Evolutionary conservation across 371 early-diverging fungal genomes (phyloP).

Genomic region (Nematocida ausubeli): DNA sequence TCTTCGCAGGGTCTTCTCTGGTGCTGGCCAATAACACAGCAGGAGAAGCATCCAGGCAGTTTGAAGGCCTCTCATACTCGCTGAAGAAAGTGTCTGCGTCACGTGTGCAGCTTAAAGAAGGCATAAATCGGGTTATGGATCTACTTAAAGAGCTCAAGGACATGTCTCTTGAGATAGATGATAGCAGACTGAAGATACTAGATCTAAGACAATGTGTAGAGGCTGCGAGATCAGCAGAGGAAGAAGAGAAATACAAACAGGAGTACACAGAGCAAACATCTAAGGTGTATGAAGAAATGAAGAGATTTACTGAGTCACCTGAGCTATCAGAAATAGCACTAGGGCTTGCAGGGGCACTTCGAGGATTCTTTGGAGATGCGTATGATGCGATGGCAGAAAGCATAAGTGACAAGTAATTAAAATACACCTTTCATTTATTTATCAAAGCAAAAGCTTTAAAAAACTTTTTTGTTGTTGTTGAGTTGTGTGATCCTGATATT

Average conservation of each 20-base stretch:
- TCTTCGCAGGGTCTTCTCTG: slow-evolving; percentile 19
- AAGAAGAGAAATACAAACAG: slow-evolving; percentile 30
- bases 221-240: slow-evolving; percentile 39
- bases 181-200: slow-evolving; percentile 55
- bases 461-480: slow-evolving; percentile 37
- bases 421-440: neutral
- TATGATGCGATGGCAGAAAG: slow-evolving; percentile 49
- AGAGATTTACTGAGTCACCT: slow-evolving; percentile 19
- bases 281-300: slow-evolving; percentile 49
- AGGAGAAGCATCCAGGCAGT: slow-evolving; percentile 11
- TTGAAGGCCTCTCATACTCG: slow-evolving; percentile 40
- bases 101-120: slow-evolving; percentile 60
- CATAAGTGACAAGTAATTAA: slow-evolving; percentile 21
- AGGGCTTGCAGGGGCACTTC: slow-evolving; percentile 1
- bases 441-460: slow-evolving; percentile 18
- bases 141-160: slow-evolving; percentile 54
- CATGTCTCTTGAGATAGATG: slow-evolving; percentile 55
- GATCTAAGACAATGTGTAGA: slow-evolving; percentile 60
- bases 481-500: slow-evolving; percentile 14
- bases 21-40: slow-evolving; percentile 17
- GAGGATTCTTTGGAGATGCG: slow-evolving; percentile 47
- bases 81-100: slow-evolving; percentile 54
- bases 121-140: slow-evolving; percentile 33
- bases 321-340: slow-evolving; percentile 31
- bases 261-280: slow-evolving; percentile 47